Evolutionary conservation across 2,329 filamentous ascomycete genomes (phyloP).

Genomic region (Didymella arachidicola): DNA sequence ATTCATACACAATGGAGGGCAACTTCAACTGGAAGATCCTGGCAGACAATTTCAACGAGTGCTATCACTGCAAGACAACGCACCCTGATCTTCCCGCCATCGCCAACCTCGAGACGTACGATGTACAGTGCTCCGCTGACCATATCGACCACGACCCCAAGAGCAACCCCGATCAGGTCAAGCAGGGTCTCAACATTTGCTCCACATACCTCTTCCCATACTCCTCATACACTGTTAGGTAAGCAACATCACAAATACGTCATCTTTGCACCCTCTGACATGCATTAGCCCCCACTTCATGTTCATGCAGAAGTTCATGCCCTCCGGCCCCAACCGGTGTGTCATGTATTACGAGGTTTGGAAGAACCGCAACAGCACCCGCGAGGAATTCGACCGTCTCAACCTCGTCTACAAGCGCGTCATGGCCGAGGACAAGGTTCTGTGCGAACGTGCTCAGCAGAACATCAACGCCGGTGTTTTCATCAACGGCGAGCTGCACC

Average conservation of each 20-base stretch:
- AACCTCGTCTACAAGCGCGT: slow-evolving; percentile 68
- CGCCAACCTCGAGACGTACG: slow-evolving; percentile 65
- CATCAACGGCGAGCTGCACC: slow-evolving; percentile 69
- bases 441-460: slow-evolving; percentile 66
- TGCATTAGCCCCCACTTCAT: slow-evolving; percentile 59
- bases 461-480: slow-evolving; percentile 70
- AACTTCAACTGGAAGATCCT: slow-evolving; percentile 48
- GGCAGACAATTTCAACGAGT: slow-evolving; percentile 71
- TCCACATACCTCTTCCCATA: slow-evolving; percentile 46
- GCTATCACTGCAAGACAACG: slow-evolving; percentile 68
- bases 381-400: slow-evolving; percentile 66
- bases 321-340: slow-evolving; percentile 59
- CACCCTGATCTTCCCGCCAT: slow-evolving; percentile 65
- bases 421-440: slow-evolving; percentile 70
- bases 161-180: slow-evolving; percentile 38
- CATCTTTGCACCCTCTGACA: slow-evolving; percentile 14
- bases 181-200: slow-evolving; percentile 38
- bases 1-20: slow-evolving; percentile 44
- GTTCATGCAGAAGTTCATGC: slow-evolving; percentile 69
- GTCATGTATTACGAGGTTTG: slow-evolving; percentile 70
- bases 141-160: slow-evolving; percentile 46
- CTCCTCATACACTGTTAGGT: slow-evolving; percentile 44
- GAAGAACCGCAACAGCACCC: slow-evolving; percentile 66
- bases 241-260: slow-evolving; percentile 13
- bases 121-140: slow-evolving; percentile 40